Base-by-base conservation (phyloP, 495 filamentous ascomycete genomes). In the Neurospora sp. region DNA sequence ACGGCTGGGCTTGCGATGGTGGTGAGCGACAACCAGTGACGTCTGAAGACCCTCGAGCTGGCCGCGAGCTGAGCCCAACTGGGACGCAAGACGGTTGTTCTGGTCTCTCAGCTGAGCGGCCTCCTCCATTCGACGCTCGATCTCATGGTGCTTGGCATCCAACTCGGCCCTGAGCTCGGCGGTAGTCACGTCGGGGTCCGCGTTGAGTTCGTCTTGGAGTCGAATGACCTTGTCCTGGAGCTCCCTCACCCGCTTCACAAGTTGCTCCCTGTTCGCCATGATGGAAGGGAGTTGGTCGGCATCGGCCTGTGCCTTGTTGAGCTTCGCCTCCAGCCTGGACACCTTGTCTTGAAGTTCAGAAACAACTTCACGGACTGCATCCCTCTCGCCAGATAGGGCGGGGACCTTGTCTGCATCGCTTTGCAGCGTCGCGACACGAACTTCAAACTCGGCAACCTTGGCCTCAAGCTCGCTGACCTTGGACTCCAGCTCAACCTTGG, bases 211-310 rank as follows among this genome's bases (percentile, higher is more conserved):
- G 20, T 72, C 70, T 54, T 81, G 73, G 5, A 82, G 79, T 35
- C 76, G 41, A 8, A 75, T 66, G 10, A 81, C 59, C 73, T 78
- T 77, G 73, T 20, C 75, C 66, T 79, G 76, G 1, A 82, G 76
- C 37, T 76, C 74, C 12, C 70, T 41, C 12, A 78, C 69, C 70
- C 72, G 72, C 71, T 48, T 74, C 70, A 78, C 73, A 41, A 82
- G 78, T 18, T 71, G 46, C 2, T 78, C 71, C 71, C 82, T 86
- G 69, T 79, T 78, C 40, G 76, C 75, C 39, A 74, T 73, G 35
- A 85, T 78, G 10, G 73, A 31, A 14, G 78, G 71, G 9, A 81
- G 75, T 62, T 80, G 81, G 72, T 81, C 79, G 31, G 82, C 78
- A 46, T 83, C 83, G 35, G 75, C 77, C 48, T 82, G 79, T 23